Evolutionary conservation across 345 rosid genomes (phyloP), one percentile per base, ranked within the genome.

Genomic region (Microthlaspi erraticum): DNA sequence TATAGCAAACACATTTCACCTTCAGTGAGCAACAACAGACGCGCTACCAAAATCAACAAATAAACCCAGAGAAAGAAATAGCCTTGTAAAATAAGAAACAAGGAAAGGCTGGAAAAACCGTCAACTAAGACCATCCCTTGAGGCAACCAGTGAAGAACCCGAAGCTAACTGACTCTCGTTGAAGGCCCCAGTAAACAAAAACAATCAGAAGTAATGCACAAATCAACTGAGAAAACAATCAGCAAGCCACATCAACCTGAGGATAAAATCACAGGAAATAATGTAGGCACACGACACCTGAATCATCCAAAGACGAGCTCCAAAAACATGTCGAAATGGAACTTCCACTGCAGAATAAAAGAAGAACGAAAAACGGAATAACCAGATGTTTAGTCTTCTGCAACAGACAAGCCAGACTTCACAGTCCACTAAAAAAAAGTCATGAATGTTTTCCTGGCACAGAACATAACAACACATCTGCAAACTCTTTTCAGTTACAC

Each of bases 111-210:
- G 10, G 19, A 19, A 16, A 8, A 14, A 16, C 20, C 10, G 11
- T 43, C 48, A 44, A 44, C 49, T 44, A 7, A 44, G 49, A 44
- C 5, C 20, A 44, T 6, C 16, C 10, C 20, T 44, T 16, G 20
- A 7, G 49, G 20, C 10, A 7, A 14, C 18, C 8, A 37, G 19
- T 10, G 6, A 44, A 13, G n/a, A 33, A 5, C 60, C 23, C 29
- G 41, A 55, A 55, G 60, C 41, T 14, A 32, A n/a, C n/a, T n/a
- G n/a, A 33, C 60, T 44, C 17, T 10, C 49, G 4, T 43, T 43
- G 48, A 14, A 2, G 20, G n/a, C n/a, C 23, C 13, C 41, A 32
- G 20, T 23, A 54, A 54, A 32, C 13, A 32, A 14, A 14, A 53
- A 32, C 38, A 31, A 32, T n/a, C 59, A 31, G 20, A 32, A 32